phyloP scores from a whole-genome alignment of 2,329 filamentous ascomycete genomes.

The Myriosclerotinia scirpicola region DNA sequence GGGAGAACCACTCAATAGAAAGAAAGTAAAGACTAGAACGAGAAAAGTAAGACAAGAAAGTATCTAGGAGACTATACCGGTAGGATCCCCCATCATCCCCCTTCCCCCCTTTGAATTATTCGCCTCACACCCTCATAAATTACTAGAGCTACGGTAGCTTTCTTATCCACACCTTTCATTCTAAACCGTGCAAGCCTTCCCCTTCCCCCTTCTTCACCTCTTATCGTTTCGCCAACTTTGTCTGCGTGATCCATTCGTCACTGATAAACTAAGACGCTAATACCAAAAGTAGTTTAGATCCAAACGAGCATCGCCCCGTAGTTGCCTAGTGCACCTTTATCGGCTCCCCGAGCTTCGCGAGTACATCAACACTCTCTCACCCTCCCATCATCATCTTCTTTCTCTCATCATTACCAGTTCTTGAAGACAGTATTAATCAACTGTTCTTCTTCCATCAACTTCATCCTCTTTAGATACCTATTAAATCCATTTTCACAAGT shows the following conservation, averaged over 20 bases:
- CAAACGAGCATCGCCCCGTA: constrained; percentile 24
- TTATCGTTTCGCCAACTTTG: constrained; percentile 17
- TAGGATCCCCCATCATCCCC: neutral
- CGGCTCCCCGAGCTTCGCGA: constrained; percentile 23
- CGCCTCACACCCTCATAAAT: constrained; percentile 7
- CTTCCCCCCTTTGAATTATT: constrained; percentile 10
- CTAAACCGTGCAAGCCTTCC: neutral
- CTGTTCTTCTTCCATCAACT: constrained; percentile 32
- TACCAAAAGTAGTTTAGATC: constrained; percentile 1
- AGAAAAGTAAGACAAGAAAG: constrained; percentile 4
- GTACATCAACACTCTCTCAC: constrained; percentile 31
- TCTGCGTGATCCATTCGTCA: constrained; percentile 25
- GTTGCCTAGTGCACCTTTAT: constrained; percentile 24
- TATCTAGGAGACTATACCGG: no score
- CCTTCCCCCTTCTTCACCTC: constrained; percentile 2
- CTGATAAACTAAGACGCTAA: constrained; percentile 21
- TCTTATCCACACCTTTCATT: constrained; percentile 6
- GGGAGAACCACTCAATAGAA: neutral
- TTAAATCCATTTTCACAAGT: constrained; percentile 22
- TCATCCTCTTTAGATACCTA: constrained; percentile 30
- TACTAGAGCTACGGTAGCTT: constrained; percentile 5
- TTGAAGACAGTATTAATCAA: constrained; percentile 15
- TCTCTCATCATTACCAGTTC: constrained; percentile 31
- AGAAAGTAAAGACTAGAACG: neutral
- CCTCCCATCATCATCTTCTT: constrained; percentile 28